Percentiles rank a stretch among this genome's conserved stretches.
phyloP scores from a whole-genome alignment of 305 asterid species.

The Euphrasia arctica region DNA sequence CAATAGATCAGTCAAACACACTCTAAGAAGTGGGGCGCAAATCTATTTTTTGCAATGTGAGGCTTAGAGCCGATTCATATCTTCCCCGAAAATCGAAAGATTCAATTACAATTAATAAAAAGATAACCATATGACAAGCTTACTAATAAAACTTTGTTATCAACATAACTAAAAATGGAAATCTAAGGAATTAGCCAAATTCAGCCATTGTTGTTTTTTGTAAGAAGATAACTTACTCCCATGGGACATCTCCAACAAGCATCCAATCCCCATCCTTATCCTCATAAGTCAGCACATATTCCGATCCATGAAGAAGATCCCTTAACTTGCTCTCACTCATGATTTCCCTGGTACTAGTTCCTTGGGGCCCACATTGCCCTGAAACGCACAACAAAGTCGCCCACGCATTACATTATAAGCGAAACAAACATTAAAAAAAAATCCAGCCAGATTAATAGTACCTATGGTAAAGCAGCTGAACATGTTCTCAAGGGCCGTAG shows the following conservation, averaged over 20 bases:
- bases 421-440: background rate
- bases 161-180: too few species aligned
- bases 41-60: too few species aligned
- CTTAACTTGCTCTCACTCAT: conserved; percentile 60
- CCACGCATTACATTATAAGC: too few species aligned
- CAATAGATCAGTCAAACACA: too few species aligned
- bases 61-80: too few species aligned
- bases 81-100: too few species aligned
- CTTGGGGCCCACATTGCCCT: conserved; percentile 66
- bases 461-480: conserved; percentile 81
- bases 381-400: conserved; percentile 7
- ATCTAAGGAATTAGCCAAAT: too few species aligned
- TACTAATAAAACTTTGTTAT: too few species aligned
- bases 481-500: conserved; percentile 84
- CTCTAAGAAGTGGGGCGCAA: too few species aligned
- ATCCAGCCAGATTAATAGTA: conserved; percentile 17
- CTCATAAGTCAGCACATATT: conserved; percentile 69
- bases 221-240: conserved; percentile 57
- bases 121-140: too few species aligned
- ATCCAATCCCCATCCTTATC: conserved; percentile 86
- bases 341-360: conserved; percentile 48
- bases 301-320: conserved; percentile 68
- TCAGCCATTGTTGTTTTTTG: background rate
- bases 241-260: conserved; percentile 86
- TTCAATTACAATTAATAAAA: too few species aligned